Percentiles rank a stretch among this genome's conserved stretches.
These are phyloP conservation scores for Hyaloperonospora arabidopsidis DNA, from an alignment of 352 stramenopile genomes.

Conservation along the genomic window DNA sequence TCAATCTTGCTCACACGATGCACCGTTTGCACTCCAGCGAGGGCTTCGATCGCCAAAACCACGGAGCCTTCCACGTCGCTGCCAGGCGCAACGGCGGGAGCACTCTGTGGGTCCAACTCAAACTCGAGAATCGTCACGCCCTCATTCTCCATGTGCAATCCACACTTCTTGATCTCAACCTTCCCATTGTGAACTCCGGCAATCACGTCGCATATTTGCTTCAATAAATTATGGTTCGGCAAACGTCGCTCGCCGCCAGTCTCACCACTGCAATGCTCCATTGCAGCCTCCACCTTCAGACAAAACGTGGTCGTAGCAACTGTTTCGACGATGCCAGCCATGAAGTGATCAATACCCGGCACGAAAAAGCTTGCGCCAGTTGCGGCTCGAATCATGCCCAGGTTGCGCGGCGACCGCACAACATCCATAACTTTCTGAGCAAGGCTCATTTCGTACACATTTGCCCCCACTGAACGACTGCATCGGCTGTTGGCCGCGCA, in stretches of 20 bases:
- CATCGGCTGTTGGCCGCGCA: conserved; percentile 45
- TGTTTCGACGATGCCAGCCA: conserved; percentile 11
- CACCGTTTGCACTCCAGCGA: conserved; percentile 38
- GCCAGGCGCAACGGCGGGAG: conserved; percentile 16
- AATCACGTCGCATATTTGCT: conserved; percentile 78
- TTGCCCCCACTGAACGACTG: conserved; percentile 75
- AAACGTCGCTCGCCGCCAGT: conserved; percentile 42
- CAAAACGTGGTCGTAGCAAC: conserved; percentile 36
- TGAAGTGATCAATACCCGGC: conserved; percentile 29
- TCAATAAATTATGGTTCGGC: conserved; percentile 83
- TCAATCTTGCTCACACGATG: conserved; percentile 28
- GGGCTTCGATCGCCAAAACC: conserved; percentile 36
- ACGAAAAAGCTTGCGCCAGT: conserved; percentile 17
- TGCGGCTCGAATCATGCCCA: conserved; percentile 20
- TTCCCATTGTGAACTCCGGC: conserved; percentile 41
- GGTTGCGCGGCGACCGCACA: conserved; percentile 39
- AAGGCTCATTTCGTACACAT: conserved; percentile 61
- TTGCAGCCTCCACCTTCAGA: conserved; percentile 59
- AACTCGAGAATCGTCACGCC: conserved; percentile 74
- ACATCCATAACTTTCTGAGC: conserved; percentile 48
- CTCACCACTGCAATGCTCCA: conserved; percentile 34
- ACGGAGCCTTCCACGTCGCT: conserved; percentile 28
- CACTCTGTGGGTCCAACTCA: conserved; percentile 44
- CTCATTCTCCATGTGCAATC: conserved; percentile 61
- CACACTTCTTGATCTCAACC: conserved; percentile 80